Evolutionary conservation across 371 early-diverging fungal genomes (phyloP).

Genomic region (Basidiobolus meristosporus): DNA sequence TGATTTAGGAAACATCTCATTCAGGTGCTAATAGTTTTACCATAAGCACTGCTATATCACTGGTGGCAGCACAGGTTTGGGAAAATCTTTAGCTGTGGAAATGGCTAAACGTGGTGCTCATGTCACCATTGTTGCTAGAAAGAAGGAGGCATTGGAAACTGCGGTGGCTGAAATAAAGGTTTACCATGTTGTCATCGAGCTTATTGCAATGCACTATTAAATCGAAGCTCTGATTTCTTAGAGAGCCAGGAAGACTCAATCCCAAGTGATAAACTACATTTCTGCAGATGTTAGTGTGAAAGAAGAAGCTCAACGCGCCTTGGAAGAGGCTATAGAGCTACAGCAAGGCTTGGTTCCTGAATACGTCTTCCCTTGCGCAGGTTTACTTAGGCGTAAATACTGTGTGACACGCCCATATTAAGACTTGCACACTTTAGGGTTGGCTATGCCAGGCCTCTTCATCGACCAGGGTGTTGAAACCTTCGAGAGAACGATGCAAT

Average conservation of each 20-base stretch:
- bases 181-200: too few species aligned
- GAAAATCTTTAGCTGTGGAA: constrained; percentile 57
- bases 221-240: too few species aligned
- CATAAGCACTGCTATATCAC: constrained; percentile 78
- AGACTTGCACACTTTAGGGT: constrained; percentile 9
- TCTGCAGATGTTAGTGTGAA: constrained; percentile 38
- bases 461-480: constrained; percentile 38
- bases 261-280: too few species aligned
- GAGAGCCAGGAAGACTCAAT: too few species aligned
- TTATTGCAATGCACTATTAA: too few species aligned
- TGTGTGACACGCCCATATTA: not conserved
- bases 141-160: constrained; percentile 23
- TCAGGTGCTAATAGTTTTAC: too few species aligned
- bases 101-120: constrained; percentile 58
- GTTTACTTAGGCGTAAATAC: constrained; percentile 7
- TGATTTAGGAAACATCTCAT: too few species aligned
- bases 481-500: constrained; percentile 31
- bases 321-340: constrained; percentile 33
- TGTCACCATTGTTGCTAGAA: constrained; percentile 78
- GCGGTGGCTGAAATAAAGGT: constrained; percentile 32
- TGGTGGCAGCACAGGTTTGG: constrained; percentile 88
- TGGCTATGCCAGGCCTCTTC: constrained; percentile 50
- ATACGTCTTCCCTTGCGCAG: constrained; percentile 65
- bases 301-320: constrained; percentile 26
- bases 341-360: constrained; percentile 39